These are phyloP conservation scores for Salix viminalis DNA, from an alignment of 345 rosid species.

Conservation along the genomic window DNA sequence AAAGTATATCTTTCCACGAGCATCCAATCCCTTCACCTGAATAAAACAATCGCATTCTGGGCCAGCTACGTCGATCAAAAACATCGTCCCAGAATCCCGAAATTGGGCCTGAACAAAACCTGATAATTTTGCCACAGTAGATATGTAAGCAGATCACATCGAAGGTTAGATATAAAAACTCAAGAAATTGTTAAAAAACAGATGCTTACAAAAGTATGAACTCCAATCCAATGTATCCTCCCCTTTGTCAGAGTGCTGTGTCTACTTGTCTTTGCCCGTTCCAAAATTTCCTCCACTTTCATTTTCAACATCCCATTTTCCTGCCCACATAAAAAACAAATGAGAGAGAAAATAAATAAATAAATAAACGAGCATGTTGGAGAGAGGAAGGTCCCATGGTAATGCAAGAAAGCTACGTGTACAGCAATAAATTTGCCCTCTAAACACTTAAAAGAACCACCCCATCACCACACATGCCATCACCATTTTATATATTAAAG, in stretches of 20 bases:
- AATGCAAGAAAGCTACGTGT: conserved; percentile 35
- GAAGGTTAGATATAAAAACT: neutral
- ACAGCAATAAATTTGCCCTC: conserved; percentile 2
- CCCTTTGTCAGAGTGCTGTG: neutral
- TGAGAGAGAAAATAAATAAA: neutral
- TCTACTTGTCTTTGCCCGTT: neutral
- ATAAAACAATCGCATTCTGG: neutral
- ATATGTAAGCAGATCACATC: neutral
- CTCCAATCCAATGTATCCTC: neutral
- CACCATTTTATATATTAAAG: neutral
- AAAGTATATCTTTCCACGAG: neutral
- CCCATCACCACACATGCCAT: conserved; percentile 2
- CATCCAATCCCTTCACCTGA: too few species aligned
- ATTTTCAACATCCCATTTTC: neutral
- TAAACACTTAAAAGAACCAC: neutral
- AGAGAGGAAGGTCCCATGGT: neutral
- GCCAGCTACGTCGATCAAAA: neutral
- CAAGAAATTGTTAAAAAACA: neutral
- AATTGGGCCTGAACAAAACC: neutral
- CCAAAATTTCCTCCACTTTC: neutral
- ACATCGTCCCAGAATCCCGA: neutral
- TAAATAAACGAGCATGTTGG: neutral
- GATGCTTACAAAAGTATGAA: neutral
- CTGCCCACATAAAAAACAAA: neutral
- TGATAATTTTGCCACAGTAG: neutral